These are phyloP conservation scores for Nemania sp. DNA, from an alignment of 2,329 filamentous ascomycete genomes.

Conservation along the genomic window DNA sequence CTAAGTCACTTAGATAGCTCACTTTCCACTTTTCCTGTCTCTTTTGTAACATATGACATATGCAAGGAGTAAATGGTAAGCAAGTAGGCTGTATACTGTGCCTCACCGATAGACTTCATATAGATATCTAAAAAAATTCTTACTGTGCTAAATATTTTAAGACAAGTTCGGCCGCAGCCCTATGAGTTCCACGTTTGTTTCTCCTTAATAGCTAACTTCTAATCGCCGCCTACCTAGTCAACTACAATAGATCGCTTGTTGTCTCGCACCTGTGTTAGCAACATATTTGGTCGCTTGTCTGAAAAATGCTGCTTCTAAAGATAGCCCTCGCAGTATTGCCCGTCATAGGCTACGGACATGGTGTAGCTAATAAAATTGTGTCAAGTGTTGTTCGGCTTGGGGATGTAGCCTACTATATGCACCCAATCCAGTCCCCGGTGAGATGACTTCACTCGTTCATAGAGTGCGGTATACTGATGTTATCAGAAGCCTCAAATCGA, in stretches of 20 bases:
- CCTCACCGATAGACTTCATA: too few species aligned
- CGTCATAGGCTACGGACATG: slow-evolving; percentile 1
- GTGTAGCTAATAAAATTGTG: not conserved
- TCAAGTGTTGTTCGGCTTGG: slow-evolving; percentile 3
- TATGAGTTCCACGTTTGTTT: too few species aligned
- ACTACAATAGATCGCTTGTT: not conserved
- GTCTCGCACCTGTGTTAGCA: not conserved
- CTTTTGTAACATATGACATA: too few species aligned
- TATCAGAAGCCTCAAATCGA: not conserved
- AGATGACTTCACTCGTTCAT: not conserved
- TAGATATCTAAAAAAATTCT: too few species aligned
- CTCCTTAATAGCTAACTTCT: not conserved
- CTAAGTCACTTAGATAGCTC: too few species aligned
- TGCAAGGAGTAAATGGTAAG: too few species aligned
- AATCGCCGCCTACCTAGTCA: too few species aligned
- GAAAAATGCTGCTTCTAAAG: not conserved
- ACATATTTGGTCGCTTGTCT: not conserved
- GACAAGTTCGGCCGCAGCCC: too few species aligned
- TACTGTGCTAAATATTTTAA: too few species aligned
- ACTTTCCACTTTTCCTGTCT: too few species aligned
- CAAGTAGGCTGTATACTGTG: too few species aligned
- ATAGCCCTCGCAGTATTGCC: not conserved
- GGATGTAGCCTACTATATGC: not conserved
- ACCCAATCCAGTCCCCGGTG: not conserved
- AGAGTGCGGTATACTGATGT: not conserved